Evolutionary conservation across 257 asterid genomes (phyloP), one percentile per base, ranked within the genome.

Genomic region (Fraxinus cuspidata): DNA sequence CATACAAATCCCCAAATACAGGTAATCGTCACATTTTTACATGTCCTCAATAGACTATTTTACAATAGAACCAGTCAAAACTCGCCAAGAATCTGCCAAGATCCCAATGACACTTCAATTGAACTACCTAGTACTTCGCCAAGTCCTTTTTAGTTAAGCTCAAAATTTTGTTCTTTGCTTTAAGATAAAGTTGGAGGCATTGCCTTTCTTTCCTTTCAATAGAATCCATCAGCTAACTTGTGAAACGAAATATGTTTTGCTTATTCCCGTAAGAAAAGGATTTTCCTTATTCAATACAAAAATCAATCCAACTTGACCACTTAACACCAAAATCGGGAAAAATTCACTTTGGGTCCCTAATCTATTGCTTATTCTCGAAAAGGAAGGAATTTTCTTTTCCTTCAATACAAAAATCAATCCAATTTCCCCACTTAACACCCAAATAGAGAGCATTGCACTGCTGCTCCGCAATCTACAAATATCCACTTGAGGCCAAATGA

Each of bases 261-360:
- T 76, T 79, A 32, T 58, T 56, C 51, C 74, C 71, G 29, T 35
- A 79, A 65, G 83, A 34, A 76, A 83, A 83, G 86, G 23, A 79
- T 72, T 51, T 25, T 37, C 34, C 19, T 25, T 13, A 31, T 34
- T 18, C 65, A 69, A 31, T 47, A n/a, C 51, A 44, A 76, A 42
- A 51, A 65, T 18, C 0, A 56, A 21, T 11, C n/a, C 56, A 47
- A 47, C 56, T 47, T 16, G 19, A 11, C 56, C 56, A 8, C 42
- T 37, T 37, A 1, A 37, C 42, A 37, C n/a, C 56, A 16, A 27
- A 51, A 69, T 23, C 21, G 5, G 69, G 27, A 15, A 13, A 51
- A 51, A 73, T 51, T 8, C n/a, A 37, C 42, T 42, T 60, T 42
- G 70, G 56, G 60, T 47, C 58, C 81, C 70, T 66, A 18, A 68